Evolutionary conservation across 495 filamentous ascomycete species (phyloP).

Genomic region (Hapsidospora chrysogenum): DNA sequence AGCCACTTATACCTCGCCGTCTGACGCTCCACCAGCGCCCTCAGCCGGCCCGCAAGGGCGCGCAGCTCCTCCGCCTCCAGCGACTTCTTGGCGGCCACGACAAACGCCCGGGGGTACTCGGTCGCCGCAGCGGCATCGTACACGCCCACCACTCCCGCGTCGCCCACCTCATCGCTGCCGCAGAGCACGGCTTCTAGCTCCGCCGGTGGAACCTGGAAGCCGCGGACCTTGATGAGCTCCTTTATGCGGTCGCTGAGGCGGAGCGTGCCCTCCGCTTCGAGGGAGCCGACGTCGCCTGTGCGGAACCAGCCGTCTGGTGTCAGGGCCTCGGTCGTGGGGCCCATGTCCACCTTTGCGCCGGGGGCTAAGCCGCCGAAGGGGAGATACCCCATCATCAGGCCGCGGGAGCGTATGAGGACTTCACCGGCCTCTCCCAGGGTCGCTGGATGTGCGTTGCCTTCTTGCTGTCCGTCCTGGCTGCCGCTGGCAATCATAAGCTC

Average conservation of each 20-base stretch:
- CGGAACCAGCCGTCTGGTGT: constrained; percentile 43
- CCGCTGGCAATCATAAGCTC: constrained; percentile 43
- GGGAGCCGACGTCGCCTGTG: constrained; percentile 58
- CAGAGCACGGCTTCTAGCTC: constrained; percentile 52
- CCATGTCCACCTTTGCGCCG: constrained; percentile 7
- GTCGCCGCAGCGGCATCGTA: constrained; percentile 47
- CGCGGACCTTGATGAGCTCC: constrained; percentile 80
- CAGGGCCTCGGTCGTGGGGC: constrained; percentile 42
- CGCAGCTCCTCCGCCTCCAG: constrained; percentile 20
- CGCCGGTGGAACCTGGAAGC: constrained; percentile 66
- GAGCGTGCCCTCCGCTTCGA: constrained; percentile 56
- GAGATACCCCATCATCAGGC: constrained; percentile 39
- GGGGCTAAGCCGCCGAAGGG: constrained; percentile 10
- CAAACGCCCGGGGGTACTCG: constrained; percentile 58
- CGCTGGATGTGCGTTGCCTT: too few relatives aligned
- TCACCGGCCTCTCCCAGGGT: constrained; percentile 32
- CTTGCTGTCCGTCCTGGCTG: constrained; percentile 26
- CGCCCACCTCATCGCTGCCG: constrained; percentile 38
- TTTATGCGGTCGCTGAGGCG: constrained; percentile 79
- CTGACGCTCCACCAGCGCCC: constrained; percentile 39
- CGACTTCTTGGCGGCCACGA: constrained; percentile 25
- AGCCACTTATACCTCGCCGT: constrained; percentile 53
- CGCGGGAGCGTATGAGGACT: constrained; percentile 37
- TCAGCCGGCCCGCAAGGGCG: constrained; percentile 32
- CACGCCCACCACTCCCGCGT: constrained; percentile 40